Evolutionary conservation across 2,329 filamentous ascomycete species (phyloP), one percentile per base, ranked within the genome.

Genomic region (Pyrenochaeta sp.): DNA sequence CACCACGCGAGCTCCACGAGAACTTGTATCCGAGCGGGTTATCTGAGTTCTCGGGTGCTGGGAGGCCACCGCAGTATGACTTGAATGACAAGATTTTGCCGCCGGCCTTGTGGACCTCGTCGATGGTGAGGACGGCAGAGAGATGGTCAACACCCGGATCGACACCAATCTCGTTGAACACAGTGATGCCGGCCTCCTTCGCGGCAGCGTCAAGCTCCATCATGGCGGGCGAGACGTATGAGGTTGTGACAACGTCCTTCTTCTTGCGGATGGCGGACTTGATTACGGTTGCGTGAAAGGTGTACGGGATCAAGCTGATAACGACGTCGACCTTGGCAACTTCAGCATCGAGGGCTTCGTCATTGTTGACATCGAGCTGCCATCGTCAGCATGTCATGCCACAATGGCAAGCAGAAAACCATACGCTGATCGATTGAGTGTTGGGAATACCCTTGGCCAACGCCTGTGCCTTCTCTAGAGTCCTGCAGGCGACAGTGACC

Each of bases 11-110:
- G 32, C 88, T 81, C 82, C 82, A 84, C 8, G 89, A 92, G 84
- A 96, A 95, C 81, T 96, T 97, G 86, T 96, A 97, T 47, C 93
- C 93, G 15, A 97, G 84, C 28, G 93, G 93, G 83, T 97, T 97
- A 79, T 90, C 90, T 7, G 91, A 94, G 79, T 83, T 82, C 80
- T 95, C 91, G 49, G 85, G 84, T 8, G 81, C 81, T 32, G 82
- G 82, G 2, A 77, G 69, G 48, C 75, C 75, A 64, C 75, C 75
- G 50, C 93, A 97, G 85, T 90, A 97, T 52, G 87, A 90, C 62
- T 91, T 81, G 85, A 97, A 97, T 44, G 85, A 88, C 30, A 84
- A 82, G 76, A 98, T 90, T 84, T 95, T 95, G 77, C 93, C 94
- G 58, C 93, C 93, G 15, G 84, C 90, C 62, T 86, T 82, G 85